Conservation (phyloP, 805 yeast genomes). For the Candida sonorensis region DNA sequence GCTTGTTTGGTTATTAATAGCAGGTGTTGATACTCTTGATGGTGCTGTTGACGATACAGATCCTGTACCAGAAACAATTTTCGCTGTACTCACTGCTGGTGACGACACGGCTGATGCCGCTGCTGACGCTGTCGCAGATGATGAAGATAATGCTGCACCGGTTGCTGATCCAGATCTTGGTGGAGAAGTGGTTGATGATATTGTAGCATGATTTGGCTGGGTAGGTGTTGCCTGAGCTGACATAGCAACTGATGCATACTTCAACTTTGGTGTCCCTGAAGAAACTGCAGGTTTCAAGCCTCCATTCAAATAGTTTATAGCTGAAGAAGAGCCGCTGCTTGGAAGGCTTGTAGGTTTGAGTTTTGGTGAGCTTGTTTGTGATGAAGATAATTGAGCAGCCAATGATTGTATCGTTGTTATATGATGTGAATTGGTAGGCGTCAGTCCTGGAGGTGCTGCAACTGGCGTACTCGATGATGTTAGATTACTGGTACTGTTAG, state of each 20-base stretch:
- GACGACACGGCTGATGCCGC: constrained; percentile 2
- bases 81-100: neutral
- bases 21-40: constrained; percentile 3
- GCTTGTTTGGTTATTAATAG: too few relatives aligned
- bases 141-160: too few relatives aligned
- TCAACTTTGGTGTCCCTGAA: constrained; percentile 33
- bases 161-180: too few relatives aligned
- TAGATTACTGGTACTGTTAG: too few relatives aligned
- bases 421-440: neutral
- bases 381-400: constrained; percentile 10
- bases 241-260: constrained; percentile 26
- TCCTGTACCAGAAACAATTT: neutral
- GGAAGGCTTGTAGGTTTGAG: constrained; percentile 9
- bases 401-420: constrained; percentile 2
- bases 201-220: constrained; percentile 1
- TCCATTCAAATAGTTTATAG: constrained; percentile 7
- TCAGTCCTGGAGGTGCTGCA: constrained; percentile 2
- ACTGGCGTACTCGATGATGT: too few relatives aligned
- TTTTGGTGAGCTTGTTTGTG: constrained; percentile 14
- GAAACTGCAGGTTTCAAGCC: constrained; percentile 23
- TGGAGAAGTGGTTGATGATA: too few relatives aligned
- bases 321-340: constrained; percentile 7
- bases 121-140: neutral
- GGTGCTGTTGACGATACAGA: neutral
- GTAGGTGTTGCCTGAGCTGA: constrained; percentile 3